Conservation (phyloP, 176 grass and related monocot species). For the Poa pratensis region DNA sequence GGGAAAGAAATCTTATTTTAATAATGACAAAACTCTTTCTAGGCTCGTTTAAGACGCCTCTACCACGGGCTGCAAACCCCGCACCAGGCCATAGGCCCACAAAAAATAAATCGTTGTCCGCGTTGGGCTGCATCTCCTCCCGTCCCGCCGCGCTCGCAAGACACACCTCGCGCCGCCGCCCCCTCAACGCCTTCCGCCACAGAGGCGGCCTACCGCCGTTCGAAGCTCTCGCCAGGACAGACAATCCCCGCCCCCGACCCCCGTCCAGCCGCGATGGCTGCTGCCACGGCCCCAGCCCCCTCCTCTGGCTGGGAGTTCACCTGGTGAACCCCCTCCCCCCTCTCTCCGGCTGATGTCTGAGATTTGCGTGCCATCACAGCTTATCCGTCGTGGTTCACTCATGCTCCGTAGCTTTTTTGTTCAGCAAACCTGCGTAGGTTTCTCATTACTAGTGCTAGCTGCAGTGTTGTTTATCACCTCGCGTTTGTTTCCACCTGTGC, state of each 20-base stretch:
- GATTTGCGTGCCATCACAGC: background rate
- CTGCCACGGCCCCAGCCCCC: background rate
- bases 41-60: too few species aligned
- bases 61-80: too few species aligned
- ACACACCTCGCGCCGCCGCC: background rate
- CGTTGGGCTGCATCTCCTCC: background rate
- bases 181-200: background rate
- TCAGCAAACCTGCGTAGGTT: background rate
- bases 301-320: slow-evolving; percentile 51
- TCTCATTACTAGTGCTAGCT: background rate
- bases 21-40: too few species aligned
- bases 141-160: background rate
- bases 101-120: background rate
- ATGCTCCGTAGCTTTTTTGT: background rate
- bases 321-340: slow-evolving; percentile 29
- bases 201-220: background rate
- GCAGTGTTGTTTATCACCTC: background rate
- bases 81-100: background rate
- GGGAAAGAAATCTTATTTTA: too few species aligned
- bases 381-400: background rate
- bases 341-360: background rate
- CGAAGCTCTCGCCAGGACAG: background rate
- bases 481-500: background rate
- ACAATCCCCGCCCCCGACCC: background rate
- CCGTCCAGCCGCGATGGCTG: slow-evolving; percentile 23